Percentiles rank a stretch among this genome's conserved stretches.
Conservation (phyloP, 345 rosid species). For the Acer yangbiense region DNA sequence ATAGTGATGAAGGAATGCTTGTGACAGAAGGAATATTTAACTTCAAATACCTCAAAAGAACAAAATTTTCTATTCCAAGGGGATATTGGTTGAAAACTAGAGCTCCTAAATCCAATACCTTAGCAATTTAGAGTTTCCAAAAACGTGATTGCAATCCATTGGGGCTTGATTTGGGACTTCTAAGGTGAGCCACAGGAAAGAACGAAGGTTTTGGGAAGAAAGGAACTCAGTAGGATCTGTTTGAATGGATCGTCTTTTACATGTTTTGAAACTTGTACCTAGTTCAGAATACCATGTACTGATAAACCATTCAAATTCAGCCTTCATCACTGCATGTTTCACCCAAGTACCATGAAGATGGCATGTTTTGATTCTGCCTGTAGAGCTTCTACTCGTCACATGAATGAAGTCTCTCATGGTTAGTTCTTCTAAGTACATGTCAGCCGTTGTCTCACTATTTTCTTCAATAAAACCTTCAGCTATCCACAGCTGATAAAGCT, state of each 20-base stretch:
- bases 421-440: background rate
- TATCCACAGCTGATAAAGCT: conserved; percentile 2
- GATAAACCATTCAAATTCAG: no score
- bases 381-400: background rate
- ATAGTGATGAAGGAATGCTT: conserved; percentile 7
- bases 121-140: background rate
- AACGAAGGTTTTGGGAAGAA: background rate
- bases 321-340: no score
- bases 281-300: no score
- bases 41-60: conserved; percentile 6
- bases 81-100: background rate
- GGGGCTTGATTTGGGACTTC: no score
- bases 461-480: conserved; percentile 7
- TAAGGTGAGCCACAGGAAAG: background rate
- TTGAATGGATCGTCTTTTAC: background rate
- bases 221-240: no score
- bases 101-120: background rate
- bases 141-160: background rate
- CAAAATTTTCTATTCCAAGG: background rate
- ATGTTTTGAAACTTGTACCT: background rate
- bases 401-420: background rate
- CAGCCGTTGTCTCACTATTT: background rate
- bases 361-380: background rate
- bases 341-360: background rate
- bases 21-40: conserved; percentile 10